Conservation (phyloP, 106 monocot species). For the Triglochin maritima region DNA sequence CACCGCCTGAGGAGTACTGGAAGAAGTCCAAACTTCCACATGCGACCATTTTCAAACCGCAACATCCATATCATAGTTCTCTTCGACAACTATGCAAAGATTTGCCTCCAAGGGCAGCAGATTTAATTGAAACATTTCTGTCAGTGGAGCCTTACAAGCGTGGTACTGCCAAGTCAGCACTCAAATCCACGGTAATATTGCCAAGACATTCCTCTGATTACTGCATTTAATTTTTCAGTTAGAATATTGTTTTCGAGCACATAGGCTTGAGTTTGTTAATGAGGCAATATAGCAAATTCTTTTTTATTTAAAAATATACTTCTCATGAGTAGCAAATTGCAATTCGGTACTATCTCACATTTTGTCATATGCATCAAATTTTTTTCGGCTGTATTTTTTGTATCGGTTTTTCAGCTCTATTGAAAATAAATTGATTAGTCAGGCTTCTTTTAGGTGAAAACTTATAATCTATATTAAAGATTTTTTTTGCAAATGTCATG, state of each 20-base stretch:
- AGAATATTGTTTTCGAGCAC: no score
- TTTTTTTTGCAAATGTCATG: no score
- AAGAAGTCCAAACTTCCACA: slow-evolving; percentile 42
- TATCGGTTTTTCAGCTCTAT: no score
- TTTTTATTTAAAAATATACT: background rate
- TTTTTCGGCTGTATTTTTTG: no score
- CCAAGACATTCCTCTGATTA: background rate
- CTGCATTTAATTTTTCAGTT: no score
- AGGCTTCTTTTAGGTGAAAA: no score
- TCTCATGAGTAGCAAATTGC: background rate
- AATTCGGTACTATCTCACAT: background rate
- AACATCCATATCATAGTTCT: slow-evolving; percentile 41
- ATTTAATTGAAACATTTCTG: slow-evolving; percentile 51
- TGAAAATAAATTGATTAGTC: no score
- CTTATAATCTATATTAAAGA: no score
- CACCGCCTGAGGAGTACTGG: slow-evolving; percentile 80
- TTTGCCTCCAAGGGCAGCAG: slow-evolving; percentile 32
- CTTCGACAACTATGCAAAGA: slow-evolving; percentile 33
- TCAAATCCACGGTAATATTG: slow-evolving; percentile 62
- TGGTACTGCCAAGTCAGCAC: slow-evolving; percentile 64
- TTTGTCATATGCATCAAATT: no score
- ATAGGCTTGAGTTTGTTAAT: no score
- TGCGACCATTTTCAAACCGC: slow-evolving; percentile 60
- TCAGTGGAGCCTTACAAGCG: slow-evolving; percentile 67
- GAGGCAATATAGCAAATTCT: background rate